A percentile compares a stretch with the other conserved stretches of the same genome.
phyloP scores from a whole-genome alignment of 1,284 basidiomycete species.

The Heterobasidion parviporum region DNA sequence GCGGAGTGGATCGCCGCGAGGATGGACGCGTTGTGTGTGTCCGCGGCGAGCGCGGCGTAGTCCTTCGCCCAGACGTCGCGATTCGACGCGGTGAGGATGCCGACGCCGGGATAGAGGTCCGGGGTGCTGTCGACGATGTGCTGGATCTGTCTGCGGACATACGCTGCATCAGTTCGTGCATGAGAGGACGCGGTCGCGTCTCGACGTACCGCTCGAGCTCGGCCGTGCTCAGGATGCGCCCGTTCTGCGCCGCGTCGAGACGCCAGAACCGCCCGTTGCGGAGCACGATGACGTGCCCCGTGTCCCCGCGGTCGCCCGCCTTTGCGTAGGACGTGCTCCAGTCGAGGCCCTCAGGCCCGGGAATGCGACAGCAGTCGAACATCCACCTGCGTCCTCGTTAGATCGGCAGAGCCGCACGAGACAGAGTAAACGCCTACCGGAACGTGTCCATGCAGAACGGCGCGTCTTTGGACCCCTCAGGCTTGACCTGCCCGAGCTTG shows the following conservation, averaged over 20 bases:
- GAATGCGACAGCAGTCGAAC: slow-evolving; percentile 87
- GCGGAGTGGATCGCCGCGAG: slow-evolving; percentile 73
- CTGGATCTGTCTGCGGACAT: slow-evolving; percentile 54
- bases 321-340: slow-evolving; percentile 69
- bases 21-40: slow-evolving; percentile 53
- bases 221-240: slow-evolving; percentile 55
- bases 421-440: slow-evolving; percentile 36
- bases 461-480: slow-evolving; percentile 69
- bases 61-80: slow-evolving; percentile 84
- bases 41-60: slow-evolving; percentile 48
- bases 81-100: slow-evolving; percentile 69
- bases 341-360: slow-evolving; percentile 63
- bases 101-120: slow-evolving; percentile 63
- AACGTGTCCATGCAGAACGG: slow-evolving; percentile 86
- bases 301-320: slow-evolving; percentile 53
- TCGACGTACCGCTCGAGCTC: slow-evolving; percentile 57
- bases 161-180: too few species aligned
- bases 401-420: not conserved
- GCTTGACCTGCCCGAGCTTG: slow-evolving; percentile 57
- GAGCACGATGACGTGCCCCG: slow-evolving; percentile 71
- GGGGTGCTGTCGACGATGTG: slow-evolving; percentile 62
- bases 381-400: slow-evolving; percentile 60
- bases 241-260: slow-evolving; percentile 48
- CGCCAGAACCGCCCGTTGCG: slow-evolving; percentile 76
- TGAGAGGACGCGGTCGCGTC: not conserved